Evolutionary conservation across 331 rosid genomes (phyloP).

Genomic region (Saraca asoca): DNA sequence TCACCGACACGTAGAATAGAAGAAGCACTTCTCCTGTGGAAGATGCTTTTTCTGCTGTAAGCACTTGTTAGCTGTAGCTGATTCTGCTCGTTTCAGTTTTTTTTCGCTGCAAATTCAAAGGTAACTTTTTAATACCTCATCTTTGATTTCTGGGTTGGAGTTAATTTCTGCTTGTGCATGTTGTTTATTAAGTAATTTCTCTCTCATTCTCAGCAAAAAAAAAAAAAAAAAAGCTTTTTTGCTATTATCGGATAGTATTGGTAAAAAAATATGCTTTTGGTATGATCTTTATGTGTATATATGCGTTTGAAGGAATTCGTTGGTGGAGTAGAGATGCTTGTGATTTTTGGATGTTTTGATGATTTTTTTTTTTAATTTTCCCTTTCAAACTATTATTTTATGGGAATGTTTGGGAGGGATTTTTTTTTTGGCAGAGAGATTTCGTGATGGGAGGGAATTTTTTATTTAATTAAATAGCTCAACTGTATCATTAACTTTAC

Average conservation of each 20-base stretch:
- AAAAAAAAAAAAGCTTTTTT: neutral
- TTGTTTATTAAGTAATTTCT: neutral
- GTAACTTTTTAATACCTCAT: constrained; percentile 22
- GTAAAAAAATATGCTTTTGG: neutral
- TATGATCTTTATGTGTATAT: neutral
- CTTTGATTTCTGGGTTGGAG: neutral
- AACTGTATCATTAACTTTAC: too few relatives aligned
- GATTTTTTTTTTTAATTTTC: neutral
- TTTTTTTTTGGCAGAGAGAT: neutral
- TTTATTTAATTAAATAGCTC: neutral
- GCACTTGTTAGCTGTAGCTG: constrained; percentile 13
- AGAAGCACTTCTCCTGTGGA: neutral
- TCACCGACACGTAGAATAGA: constrained; percentile 19
- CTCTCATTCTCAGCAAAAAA: too few relatives aligned
- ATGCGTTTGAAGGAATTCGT: constrained; percentile 7
- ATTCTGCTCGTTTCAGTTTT: constrained; percentile 28
- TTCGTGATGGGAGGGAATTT: neutral
- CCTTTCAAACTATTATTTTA: neutral
- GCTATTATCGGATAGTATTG: neutral
- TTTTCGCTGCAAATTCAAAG: constrained; percentile 25
- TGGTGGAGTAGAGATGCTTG: constrained; percentile 19
- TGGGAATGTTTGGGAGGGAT: constrained; percentile 3
- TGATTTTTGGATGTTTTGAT: neutral
- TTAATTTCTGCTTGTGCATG: constrained; percentile 20
- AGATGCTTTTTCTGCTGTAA: neutral